A percentile compares a stretch with the other conserved stretches of the same genome.
Conservation (phyloP, 371 early-diverging fungal species). For the Mortierella sp. region DNA sequence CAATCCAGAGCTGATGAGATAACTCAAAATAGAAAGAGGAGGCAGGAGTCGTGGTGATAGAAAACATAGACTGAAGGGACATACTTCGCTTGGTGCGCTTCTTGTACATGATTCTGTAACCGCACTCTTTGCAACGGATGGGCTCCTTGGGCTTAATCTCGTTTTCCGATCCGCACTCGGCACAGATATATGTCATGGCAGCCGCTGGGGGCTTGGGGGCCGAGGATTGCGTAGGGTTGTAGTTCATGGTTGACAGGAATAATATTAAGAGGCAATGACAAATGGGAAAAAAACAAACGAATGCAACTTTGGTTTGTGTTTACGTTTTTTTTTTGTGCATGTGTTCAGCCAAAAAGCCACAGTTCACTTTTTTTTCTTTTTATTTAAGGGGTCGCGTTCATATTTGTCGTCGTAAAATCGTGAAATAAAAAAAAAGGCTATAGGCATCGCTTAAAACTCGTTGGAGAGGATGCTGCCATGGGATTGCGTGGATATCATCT, state of each 20-base stretch:
- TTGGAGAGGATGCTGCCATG: conserved; percentile 33
- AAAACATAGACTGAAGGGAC: conserved; percentile 38
- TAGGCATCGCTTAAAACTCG: conserved; percentile 23
- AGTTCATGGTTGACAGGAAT: conserved; percentile 32
- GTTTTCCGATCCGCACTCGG: conserved; percentile 91
- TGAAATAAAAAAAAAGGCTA: too few relatives aligned
- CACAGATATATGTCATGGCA: conserved; percentile 74
- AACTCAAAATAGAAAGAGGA: not conserved
- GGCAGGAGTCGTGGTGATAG: not conserved
- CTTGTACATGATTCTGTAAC: conserved; percentile 97
- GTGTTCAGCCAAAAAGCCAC: conserved; percentile 9
- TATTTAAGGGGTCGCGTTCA: too few relatives aligned
- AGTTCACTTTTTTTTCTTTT: conserved; percentile 8
- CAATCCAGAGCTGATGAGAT: not conserved
- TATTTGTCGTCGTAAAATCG: not conserved
- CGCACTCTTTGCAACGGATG: conserved; percentile 96
- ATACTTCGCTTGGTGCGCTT: conserved; percentile 95
- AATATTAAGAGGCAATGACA: not conserved
- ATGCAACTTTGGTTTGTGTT: not conserved
- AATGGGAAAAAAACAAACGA: conserved; percentile 2
- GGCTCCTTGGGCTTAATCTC: conserved; percentile 94
- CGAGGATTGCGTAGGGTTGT: conserved; percentile 39
- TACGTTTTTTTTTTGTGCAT: not conserved
- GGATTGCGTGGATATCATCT: conserved; percentile 70
- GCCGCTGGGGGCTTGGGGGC: conserved; percentile 64